These are phyloP conservation scores for Tylopilus subfusipes DNA, from an alignment of 768 basidiomycete species.

Conservation along the genomic window DNA sequence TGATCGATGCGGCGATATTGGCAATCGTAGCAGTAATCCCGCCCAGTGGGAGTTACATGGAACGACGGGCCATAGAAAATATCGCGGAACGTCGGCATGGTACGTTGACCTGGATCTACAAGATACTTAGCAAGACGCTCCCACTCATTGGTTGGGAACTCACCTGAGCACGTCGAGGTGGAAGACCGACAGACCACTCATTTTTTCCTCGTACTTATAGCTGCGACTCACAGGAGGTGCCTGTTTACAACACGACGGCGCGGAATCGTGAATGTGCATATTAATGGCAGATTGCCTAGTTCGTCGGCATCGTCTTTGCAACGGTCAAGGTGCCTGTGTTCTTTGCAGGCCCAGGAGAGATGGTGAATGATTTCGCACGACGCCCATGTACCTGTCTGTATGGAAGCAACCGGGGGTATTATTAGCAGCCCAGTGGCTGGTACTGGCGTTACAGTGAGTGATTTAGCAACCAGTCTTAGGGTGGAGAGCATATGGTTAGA, in stretches of 20 bases:
- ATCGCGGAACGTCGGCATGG: background rate
- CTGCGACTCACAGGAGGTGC: background rate
- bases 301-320: background rate
- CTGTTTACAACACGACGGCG: background rate
- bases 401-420: no score
- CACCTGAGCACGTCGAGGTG: conserved; percentile 1
- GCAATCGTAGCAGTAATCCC: conserved; percentile 10
- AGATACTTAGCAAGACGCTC: background rate
- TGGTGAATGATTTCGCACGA: background rate
- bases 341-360: background rate
- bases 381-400: no score
- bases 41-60: background rate
- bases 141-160: background rate
- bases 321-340: background rate
- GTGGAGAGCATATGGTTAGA: no score
- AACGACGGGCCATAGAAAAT: background rate
- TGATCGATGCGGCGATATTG: conserved; percentile 18
- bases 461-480: no score
- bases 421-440: no score
- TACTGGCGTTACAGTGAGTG: no score
- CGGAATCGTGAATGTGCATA: background rate
- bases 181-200: background rate
- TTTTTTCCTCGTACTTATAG: conserved; percentile 1
- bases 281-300: background rate
- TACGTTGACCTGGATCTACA: background rate